Evolutionary conservation across 1,284 basidiomycete genomes (phyloP).

Genomic region (Coniferiporia weirii): DNA sequence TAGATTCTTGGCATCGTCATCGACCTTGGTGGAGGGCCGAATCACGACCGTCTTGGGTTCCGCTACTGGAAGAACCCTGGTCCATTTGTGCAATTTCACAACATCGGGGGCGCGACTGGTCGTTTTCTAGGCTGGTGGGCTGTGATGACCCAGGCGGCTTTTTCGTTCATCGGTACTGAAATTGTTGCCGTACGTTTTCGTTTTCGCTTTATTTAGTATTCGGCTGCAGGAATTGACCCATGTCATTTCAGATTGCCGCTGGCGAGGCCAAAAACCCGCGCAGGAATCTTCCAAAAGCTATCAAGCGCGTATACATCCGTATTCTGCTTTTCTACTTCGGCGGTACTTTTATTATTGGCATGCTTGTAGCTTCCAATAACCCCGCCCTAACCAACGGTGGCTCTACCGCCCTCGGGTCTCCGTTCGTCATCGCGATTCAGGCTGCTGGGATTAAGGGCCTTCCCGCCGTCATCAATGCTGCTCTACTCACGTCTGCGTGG

Average conservation of each 20-base stretch:
- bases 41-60: conserved; percentile 49
- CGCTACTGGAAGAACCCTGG: conserved; percentile 72
- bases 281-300: conserved; percentile 62
- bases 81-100: conserved; percentile 56
- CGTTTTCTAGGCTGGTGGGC: conserved; percentile 65
- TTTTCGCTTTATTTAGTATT: background rate
- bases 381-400: conserved; percentile 46
- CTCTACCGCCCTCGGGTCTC: conserved; percentile 68
- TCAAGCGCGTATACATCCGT: conserved; percentile 65
- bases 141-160: conserved; percentile 72
- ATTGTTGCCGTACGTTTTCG: conserved; percentile 72
- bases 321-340: conserved; percentile 75
- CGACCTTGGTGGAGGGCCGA: conserved; percentile 64
- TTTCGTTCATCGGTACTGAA: conserved; percentile 81
- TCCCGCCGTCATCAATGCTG: conserved; percentile 82
- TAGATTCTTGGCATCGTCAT: conserved; percentile 55
- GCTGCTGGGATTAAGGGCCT: conserved; percentile 70
- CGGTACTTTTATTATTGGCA: conserved; percentile 62
- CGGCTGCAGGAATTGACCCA: background rate
- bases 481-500: conserved; percentile 80
- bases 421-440: conserved; percentile 79
- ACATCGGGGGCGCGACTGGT: conserved; percentile 54
- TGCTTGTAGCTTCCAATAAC: conserved; percentile 70
- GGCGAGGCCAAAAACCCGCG: conserved; percentile 71
- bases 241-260: conserved; percentile 58